These are phyloP conservation scores for Tremellales sp. DNA, from an alignment of 1,284 basidiomycete genomes.

Conservation along the genomic window DNA sequence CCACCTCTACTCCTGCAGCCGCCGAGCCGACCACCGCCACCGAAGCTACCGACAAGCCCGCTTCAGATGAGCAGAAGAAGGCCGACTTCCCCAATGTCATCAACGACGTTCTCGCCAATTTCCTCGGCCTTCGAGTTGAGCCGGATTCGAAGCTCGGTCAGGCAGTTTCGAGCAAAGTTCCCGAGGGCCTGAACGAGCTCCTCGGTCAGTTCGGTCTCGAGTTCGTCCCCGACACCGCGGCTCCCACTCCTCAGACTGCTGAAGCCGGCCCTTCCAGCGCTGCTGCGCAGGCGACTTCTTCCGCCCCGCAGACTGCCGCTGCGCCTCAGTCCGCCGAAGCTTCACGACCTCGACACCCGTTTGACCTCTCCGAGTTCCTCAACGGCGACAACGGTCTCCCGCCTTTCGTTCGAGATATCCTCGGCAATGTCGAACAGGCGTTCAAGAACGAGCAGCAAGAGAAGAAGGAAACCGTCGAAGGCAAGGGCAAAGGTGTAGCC, in stretches of 20 bases:
- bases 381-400: slow-evolving; percentile 20
- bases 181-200: slow-evolving; percentile 37
- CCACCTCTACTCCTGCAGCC: neutral
- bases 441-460: slow-evolving; percentile 8
- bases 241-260: slow-evolving; percentile 3
- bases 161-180: slow-evolving; percentile 13
- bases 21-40: slow-evolving; percentile 5
- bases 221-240: slow-evolving; percentile 32
- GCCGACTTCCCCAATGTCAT: slow-evolving; percentile 27
- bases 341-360: neutral
- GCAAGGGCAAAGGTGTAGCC: slow-evolving; percentile 35
- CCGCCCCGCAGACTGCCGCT: slow-evolving; percentile 3
- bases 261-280: slow-evolving; percentile 1
- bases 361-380: slow-evolving; percentile 22
- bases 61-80: neutral
- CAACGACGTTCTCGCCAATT: slow-evolving; percentile 38
- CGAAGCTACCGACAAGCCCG: neutral
- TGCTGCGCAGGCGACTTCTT: slow-evolving; percentile 1
- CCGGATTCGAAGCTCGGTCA: slow-evolving; percentile 18
- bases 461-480: slow-evolving; percentile 5
- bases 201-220: slow-evolving; percentile 40
- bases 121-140: slow-evolving; percentile 39
- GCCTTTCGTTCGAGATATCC: slow-evolving; percentile 24
- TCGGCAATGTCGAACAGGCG: slow-evolving; percentile 20
- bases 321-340: slow-evolving; percentile 8